Conservation (phyloP, 2,329 filamentous ascomycete genomes). For the Diaporthe vexans region DNA sequence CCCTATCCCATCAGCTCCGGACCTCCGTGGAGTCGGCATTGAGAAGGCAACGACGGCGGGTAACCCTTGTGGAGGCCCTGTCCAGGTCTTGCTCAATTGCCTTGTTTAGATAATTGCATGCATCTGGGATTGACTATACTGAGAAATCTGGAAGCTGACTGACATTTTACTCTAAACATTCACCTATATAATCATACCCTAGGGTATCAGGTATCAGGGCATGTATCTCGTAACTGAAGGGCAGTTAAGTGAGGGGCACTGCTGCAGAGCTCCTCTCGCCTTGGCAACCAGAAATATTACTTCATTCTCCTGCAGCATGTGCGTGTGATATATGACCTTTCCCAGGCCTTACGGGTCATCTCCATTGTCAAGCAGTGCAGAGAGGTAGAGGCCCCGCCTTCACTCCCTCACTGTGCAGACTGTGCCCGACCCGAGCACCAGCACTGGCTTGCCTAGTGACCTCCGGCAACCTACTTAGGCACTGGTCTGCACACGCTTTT, state of each 20-base stretch:
- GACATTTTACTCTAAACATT: not conserved
- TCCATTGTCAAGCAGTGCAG: not conserved
- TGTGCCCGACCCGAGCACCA: not conserved
- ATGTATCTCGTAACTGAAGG: no score
- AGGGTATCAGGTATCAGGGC: no score
- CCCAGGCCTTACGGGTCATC: not conserved
- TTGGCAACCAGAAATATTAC: not conserved
- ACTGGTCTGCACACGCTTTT: no score
- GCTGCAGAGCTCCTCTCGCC: not conserved
- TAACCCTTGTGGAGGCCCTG: not conserved
- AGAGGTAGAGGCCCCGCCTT: not conserved
- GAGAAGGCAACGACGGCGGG: not conserved
- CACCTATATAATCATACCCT: not conserved
- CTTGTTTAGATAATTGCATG: no score
- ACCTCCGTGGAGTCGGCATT: conserved; percentile 3
- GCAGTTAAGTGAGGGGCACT: not conserved
- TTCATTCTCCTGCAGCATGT: not conserved
- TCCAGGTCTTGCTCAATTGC: not conserved
- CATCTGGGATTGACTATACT: not conserved
- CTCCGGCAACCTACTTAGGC: no score
- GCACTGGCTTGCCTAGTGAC: not conserved
- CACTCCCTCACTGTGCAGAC: not conserved
- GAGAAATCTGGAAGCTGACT: no score
- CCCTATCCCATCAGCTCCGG: not conserved
- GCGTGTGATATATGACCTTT: conserved; percentile 7